Conservation (phyloP, 345 rosid species). For the Clausena lansium region DNA sequence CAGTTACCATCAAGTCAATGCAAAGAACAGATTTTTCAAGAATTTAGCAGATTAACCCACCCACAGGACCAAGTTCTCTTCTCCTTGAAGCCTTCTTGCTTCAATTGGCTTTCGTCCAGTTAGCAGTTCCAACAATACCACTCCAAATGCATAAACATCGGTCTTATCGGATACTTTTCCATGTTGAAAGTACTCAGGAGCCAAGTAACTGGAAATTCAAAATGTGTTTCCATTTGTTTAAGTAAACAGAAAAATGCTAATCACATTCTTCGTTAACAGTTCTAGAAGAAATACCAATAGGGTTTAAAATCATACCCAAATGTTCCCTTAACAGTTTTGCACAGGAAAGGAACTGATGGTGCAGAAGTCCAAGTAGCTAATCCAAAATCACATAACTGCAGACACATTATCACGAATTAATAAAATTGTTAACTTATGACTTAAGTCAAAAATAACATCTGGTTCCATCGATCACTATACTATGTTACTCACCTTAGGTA, state of each 20-base stretch:
- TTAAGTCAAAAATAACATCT: neutral
- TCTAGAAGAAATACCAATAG: neutral
- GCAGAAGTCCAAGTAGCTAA: slow-evolving; percentile 95
- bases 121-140: slow-evolving; percentile 78
- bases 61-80: slow-evolving; percentile 94
- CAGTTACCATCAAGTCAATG: slow-evolving; percentile 29
- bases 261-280: neutral
- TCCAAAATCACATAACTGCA: slow-evolving; percentile 93
- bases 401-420: neutral
- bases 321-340: slow-evolving; percentile 98
- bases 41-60: slow-evolving; percentile 45
- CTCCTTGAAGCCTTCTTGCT: slow-evolving; percentile 70
- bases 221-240: neutral
- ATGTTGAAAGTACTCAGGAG: slow-evolving; percentile 97
- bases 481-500: slow-evolving; percentile 53
- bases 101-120: slow-evolving; percentile 92
- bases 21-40: slow-evolving; percentile 18
- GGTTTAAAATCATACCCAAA: slow-evolving; percentile 59
- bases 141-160: slow-evolving; percentile 95
- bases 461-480: neutral
- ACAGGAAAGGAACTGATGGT: slow-evolving; percentile 84
- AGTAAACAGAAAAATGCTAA: neutral
- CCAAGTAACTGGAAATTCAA: slow-evolving; percentile 60
- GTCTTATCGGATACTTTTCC: slow-evolving; percentile 94
- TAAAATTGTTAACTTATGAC: neutral